phyloP scores from a whole-genome alignment of 1,139 yeast species.

The Sugiyamaella castrensis region DNA sequence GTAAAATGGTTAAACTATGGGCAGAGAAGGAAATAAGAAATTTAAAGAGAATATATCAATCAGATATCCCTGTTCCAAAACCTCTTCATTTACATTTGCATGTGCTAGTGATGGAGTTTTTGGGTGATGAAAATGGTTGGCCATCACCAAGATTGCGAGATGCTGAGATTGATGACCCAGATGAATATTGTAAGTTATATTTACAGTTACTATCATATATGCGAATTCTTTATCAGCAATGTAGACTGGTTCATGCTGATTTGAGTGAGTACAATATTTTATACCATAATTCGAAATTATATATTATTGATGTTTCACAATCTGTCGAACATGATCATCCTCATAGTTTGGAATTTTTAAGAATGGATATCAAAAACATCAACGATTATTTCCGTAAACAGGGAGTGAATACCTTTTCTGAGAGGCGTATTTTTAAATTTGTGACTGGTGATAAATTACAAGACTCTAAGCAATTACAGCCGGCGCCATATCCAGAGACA shows the following conservation, averaged over 20 bases:
- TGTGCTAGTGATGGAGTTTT: constrained; percentile 91
- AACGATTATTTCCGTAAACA: constrained; percentile 80
- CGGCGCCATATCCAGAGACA: constrained; percentile 25
- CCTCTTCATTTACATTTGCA: constrained; percentile 87
- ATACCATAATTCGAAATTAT: constrained; percentile 68
- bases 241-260: constrained; percentile 95
- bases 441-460: constrained; percentile 42
- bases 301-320: constrained; percentile 95
- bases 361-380: constrained; percentile 97
- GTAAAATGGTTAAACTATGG: constrained; percentile 98
- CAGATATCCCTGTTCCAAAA: constrained; percentile 88
- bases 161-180: constrained; percentile 47
- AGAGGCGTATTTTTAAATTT: constrained; percentile 74
- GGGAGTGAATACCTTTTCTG: constrained; percentile 75
- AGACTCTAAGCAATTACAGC: not conserved
- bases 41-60: constrained; percentile 69
- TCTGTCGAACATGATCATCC: constrained; percentile 98
- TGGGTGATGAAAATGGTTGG: constrained; percentile 66
- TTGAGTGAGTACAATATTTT: constrained; percentile 93
- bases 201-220: constrained; percentile 78
- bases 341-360: constrained; percentile 85
- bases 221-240: constrained; percentile 81
- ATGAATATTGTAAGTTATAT: constrained; percentile 63
- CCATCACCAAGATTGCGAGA: constrained; percentile 89
- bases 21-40: constrained; percentile 97